These are phyloP conservation scores for Gynandropsis gynandra DNA, from an alignment of 345 rosid genomes.

Conservation along the genomic window DNA sequence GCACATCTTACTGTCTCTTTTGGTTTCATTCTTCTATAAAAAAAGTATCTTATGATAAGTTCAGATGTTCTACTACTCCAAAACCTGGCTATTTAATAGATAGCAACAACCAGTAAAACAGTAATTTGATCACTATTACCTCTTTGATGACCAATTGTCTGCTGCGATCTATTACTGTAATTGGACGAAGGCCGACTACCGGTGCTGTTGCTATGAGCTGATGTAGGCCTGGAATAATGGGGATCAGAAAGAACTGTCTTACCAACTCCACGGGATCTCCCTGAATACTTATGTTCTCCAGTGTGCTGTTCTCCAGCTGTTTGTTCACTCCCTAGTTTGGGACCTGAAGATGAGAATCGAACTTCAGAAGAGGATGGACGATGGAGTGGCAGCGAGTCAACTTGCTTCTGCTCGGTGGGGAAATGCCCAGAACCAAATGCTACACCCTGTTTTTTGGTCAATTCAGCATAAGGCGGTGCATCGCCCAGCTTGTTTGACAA, in stretches of 20 bases:
- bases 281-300: constrained; percentile 39
- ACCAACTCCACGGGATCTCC: constrained; percentile 47
- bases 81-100: too few species aligned
- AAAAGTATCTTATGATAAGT: too few species aligned
- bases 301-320: constrained; percentile 37
- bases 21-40: too few species aligned
- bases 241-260: constrained; percentile 45
- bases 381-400: constrained; percentile 30
- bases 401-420: constrained; percentile 32
- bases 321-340: constrained; percentile 46
- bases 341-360: constrained; percentile 54
- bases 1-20: too few species aligned
- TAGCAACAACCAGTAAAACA: too few species aligned
- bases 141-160: constrained; percentile 51
- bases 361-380: constrained; percentile 48
- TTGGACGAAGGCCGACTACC: constrained; percentile 70
- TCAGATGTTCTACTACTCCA: too few species aligned
- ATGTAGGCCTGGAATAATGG: constrained; percentile 40
- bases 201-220: constrained; percentile 52
- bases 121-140: constrained; percentile 32
- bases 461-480: constrained; percentile 29
- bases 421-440: constrained; percentile 39
- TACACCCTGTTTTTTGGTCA: constrained; percentile 29
- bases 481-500: constrained; percentile 29
- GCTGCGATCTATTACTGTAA: constrained; percentile 62